Evolutionary conservation across 225 moss, liverwort and hornwort genomes (phyloP), one percentile per base, ranked within the genome.

Genomic region (Polytrichum formosum): DNA sequence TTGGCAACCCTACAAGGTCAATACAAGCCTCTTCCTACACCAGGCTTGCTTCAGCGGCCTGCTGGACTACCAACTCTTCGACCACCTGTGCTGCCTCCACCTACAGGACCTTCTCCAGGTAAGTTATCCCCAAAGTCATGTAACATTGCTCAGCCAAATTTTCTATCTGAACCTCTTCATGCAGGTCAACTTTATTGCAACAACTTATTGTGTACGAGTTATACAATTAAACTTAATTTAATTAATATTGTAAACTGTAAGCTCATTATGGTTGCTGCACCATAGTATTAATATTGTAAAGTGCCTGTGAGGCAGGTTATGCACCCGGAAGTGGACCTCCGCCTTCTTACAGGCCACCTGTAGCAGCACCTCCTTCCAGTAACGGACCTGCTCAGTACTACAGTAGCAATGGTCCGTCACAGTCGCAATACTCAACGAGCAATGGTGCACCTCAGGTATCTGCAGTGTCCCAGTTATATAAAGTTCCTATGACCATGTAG

Each of bases 61-160:
- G 90, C 94, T 55, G 74, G 84, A 37, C 74, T 98, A 73, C 83
- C 90, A 63, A 80, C 82, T 65, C 82, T 92, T 63, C 91, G 94
- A 35, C 88, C 88, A 69, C 94, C 98, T 87, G 90, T 92, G 65
- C 91, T 98, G 65, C 88, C 88, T 62, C 91, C 91, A 67, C 98
- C 94, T 69, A 80, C 92, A 66, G 79, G 84, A 72, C 79, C 91
- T 63, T 23, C 75, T 27, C 77, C 92, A 90, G 94, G 94, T 93
- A 83, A 54, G 46, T 13, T 37, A 46, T 46, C 46, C 13, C 46
- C 16, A 46, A 46, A 46, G 13, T 46, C 46, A 16, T 46, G 46
- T 46, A 13, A 16, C 46, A 46, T 46, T 16, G 46, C 46, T 46
- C 13, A 46, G 13, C 16, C 46, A 1, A 46, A 46, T 13, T 46